A percentile compares a stretch with the other conserved stretches of the same genome.
These are phyloP conservation scores for Saposhnikovia divaricata DNA, from an alignment of 129 eudicot species.

Conservation along the genomic window DNA sequence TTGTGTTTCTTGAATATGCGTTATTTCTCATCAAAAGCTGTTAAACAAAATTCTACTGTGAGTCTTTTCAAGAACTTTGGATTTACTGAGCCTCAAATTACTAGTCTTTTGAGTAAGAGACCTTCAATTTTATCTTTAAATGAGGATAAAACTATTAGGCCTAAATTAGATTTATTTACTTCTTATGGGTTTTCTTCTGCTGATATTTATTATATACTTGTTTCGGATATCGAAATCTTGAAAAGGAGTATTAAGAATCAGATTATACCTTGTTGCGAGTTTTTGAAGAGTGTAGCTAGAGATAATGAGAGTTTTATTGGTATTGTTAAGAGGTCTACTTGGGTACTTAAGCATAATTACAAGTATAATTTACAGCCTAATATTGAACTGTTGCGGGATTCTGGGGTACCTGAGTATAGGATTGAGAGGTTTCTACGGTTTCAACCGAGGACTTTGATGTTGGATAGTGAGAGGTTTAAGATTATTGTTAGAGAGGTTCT, in stretches of 20 bases:
- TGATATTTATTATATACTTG: not conserved
- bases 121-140: not conserved
- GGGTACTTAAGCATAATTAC: conserved; percentile 1
- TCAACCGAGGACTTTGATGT: conserved; percentile 3
- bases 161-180: conserved; percentile 7
- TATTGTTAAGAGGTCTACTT: conserved; percentile 10
- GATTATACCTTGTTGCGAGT: conserved; percentile 1
- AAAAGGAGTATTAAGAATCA: not conserved
- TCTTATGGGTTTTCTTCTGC: conserved; percentile 9
- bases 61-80: conserved; percentile 1
- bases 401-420: not conserved
- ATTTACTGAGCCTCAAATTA: conserved; percentile 12
- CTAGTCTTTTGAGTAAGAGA: not conserved
- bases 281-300: not conserved
- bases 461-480: not conserved
- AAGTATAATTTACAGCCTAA: not conserved
- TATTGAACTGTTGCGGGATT: not conserved
- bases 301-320: conserved; percentile 7
- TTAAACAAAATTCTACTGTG: not conserved
- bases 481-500: not conserved
- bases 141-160: not conserved
- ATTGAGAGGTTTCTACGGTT: not conserved
- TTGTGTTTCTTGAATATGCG: not conserved
- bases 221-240: not conserved
- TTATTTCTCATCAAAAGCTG: not conserved